Conservation (phyloP, 441 rosid genomes). For the Populus hybrid region DNA sequence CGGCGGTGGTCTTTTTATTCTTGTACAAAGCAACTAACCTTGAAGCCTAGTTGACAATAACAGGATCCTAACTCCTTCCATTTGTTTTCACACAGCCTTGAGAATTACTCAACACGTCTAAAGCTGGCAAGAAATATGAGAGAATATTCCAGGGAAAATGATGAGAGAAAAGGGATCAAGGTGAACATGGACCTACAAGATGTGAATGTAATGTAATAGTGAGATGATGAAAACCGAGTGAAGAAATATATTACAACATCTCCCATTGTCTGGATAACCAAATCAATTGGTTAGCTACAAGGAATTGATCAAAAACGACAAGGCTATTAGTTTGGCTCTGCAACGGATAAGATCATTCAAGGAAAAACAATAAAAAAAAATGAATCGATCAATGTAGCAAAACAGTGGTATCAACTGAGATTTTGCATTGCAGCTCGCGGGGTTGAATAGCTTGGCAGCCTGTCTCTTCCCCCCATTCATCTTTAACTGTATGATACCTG, state of each 20-base stretch:
- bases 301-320: slow-evolving; percentile 1
- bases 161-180: neutral
- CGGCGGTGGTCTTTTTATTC: neutral
- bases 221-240: neutral
- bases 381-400: neutral
- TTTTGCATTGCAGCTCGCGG: neutral
- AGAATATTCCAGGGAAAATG: neutral
- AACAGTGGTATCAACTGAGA: neutral
- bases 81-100: neutral
- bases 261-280: slow-evolving; percentile 2
- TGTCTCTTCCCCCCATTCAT: neutral
- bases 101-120: neutral
- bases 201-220: neutral
- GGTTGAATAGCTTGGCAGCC: neutral
- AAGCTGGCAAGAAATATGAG: neutral
- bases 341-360: neutral
- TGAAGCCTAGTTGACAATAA: neutral
- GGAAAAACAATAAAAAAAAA: slow-evolving; percentile 1
- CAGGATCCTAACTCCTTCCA: neutral
- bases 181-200: neutral
- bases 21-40: neutral
- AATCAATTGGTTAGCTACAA: slow-evolving; percentile 2
- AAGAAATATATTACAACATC: neutral
- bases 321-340: neutral
- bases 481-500: neutral